Percentiles rank a stretch among this genome's conserved stretches.
These are phyloP conservation scores for Cystoderma amianthinum DNA, from an alignment of 768 basidiomycete species.

Conservation along the genomic window DNA sequence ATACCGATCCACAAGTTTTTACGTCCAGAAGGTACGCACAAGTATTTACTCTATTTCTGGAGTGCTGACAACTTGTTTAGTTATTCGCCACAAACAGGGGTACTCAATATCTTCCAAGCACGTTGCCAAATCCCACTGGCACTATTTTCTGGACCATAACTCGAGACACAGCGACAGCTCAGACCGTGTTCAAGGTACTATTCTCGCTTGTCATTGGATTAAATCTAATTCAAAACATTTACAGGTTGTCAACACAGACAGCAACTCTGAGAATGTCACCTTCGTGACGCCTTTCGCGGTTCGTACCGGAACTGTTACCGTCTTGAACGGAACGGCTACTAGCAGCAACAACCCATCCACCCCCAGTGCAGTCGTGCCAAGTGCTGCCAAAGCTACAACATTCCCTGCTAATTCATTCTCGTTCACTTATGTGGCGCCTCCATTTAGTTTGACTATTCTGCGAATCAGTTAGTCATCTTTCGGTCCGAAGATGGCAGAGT, in stretches of 20 bases:
- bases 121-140: conserved; percentile 28
- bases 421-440: conserved; percentile 1
- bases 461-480: neutral
- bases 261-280: neutral
- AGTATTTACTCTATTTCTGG: no score
- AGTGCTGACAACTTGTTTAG: conserved; percentile 16
- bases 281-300: neutral
- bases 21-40: conserved; percentile 49
- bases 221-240: neutral
- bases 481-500: no score
- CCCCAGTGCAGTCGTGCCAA: neutral
- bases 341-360: conserved; percentile 2
- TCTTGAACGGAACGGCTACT: neutral
- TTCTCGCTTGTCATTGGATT: no score
- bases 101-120: conserved; percentile 42
- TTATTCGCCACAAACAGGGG: conserved; percentile 43
- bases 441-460: conserved; percentile 1
- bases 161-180: neutral
- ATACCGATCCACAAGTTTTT: conserved; percentile 49
- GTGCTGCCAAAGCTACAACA: neutral
- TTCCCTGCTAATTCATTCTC: neutral
- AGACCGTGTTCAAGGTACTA: neutral
- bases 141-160: conserved; percentile 42
- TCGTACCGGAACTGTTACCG: neutral
- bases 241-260: conserved; percentile 1